phyloP scores from a whole-genome alignment of 2,329 filamentous ascomycete species.

The Didymellaceae sp. region DNA sequence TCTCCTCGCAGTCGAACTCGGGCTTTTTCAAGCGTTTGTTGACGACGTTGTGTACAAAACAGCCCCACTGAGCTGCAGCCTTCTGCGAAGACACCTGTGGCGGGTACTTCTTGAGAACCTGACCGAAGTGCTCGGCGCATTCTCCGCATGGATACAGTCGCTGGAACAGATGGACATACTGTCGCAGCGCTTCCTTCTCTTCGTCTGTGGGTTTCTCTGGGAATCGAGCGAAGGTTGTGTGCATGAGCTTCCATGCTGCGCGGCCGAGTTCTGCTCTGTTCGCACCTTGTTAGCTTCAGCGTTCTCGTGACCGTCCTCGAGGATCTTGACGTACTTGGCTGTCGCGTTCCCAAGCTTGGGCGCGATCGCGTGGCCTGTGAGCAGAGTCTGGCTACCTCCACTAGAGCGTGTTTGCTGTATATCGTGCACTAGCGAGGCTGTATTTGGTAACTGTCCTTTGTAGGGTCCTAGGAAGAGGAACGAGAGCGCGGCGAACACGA shows the following conservation, averaged over 20 bases:
- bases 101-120: conserved; percentile 66
- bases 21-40: conserved; percentile 67
- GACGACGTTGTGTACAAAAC: conserved; percentile 71
- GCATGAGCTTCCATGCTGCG: conserved; percentile 70
- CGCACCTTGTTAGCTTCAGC: conserved; percentile 7
- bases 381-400: conserved; percentile 33
- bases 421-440: conserved; percentile 24
- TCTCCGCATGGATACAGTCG: conserved; percentile 70
- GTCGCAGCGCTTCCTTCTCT: conserved; percentile 64
- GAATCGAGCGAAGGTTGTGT: conserved; percentile 71
- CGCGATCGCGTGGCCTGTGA: conserved; percentile 75
- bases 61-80: conserved; percentile 70
- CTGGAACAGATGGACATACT: conserved; percentile 69
- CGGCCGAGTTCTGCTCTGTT: conserved; percentile 67
- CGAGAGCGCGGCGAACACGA: conserved; percentile 63
- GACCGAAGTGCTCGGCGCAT: conserved; percentile 68
- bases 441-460: conserved; percentile 48
- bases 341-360: conserved; percentile 85
- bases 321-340: conserved; percentile 59
- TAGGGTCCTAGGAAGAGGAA: conserved; percentile 67
- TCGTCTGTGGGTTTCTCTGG: conserved; percentile 67
- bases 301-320: background rate
- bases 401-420: conserved; percentile 29
- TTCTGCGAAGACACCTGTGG: conserved; percentile 68
- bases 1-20: conserved; percentile 68